Conservation (phyloP, 495 filamentous ascomycete genomes). For the Trichoderma virens region DNA sequence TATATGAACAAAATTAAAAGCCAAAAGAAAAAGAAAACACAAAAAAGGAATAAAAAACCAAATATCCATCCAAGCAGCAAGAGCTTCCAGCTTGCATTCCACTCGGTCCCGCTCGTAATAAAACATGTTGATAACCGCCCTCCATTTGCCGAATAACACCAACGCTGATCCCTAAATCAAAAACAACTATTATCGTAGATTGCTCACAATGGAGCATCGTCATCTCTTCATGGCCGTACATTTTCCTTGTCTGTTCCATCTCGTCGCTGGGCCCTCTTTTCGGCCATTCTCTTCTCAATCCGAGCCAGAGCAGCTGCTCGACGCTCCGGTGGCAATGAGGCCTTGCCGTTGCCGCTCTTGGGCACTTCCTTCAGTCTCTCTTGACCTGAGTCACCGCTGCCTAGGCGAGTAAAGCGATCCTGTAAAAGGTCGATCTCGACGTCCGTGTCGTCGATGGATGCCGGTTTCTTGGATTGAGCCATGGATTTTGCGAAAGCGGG, state of each 20-base stretch:
- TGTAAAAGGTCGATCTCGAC: slow-evolving; percentile 26
- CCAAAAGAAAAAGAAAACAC: not conserved
- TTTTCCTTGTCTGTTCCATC: slow-evolving; percentile 39
- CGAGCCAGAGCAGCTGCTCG: slow-evolving; percentile 55
- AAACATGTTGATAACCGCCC: not conserved
- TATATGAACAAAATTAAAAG: not conserved
- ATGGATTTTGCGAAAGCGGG: not conserved
- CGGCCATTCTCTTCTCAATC: slow-evolving; percentile 45
- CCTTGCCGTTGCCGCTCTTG: slow-evolving; percentile 30
- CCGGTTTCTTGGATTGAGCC: not conserved
- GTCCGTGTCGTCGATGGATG: not conserved
- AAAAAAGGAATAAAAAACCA: not conserved
- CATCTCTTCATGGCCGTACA: slow-evolving; percentile 19
- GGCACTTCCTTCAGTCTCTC: slow-evolving; percentile 20
- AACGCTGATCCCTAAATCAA: slow-evolving; percentile 7
- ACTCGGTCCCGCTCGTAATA: not conserved
- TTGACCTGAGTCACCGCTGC: slow-evolving; percentile 19
- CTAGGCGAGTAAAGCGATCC: slow-evolving; percentile 33
- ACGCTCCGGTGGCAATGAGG: slow-evolving; percentile 51
- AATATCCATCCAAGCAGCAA: not conserved
- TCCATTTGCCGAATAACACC: slow-evolving; percentile 12
- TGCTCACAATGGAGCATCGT: not conserved
- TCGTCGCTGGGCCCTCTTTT: slow-evolving; percentile 21
- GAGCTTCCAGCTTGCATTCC: not conserved
- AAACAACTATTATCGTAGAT: not conserved